phyloP scores from a whole-genome alignment of 805 yeast genomes.

The Ogataea zsoltii region DNA sequence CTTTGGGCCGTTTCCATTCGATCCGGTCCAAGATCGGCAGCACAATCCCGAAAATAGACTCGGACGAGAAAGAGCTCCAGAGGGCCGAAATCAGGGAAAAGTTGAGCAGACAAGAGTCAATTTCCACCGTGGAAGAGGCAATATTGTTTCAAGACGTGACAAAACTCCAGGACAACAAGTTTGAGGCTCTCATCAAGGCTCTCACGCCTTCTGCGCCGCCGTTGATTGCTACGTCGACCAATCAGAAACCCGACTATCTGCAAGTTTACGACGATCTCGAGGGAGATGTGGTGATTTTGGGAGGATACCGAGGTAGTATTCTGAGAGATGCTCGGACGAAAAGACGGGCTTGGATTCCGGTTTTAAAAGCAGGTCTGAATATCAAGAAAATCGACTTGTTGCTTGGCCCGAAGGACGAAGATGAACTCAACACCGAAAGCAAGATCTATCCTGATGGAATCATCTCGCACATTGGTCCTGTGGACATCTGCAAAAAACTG shows the following conservation, averaged over 20 bases:
- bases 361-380: conserved; percentile 76
- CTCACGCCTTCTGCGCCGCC: conserved; percentile 36
- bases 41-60: conserved; percentile 8
- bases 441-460: conserved; percentile 72
- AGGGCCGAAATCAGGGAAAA: conserved; percentile 40
- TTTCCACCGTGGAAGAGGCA: conserved; percentile 65
- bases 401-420: conserved; percentile 72
- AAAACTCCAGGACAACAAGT: conserved; percentile 64
- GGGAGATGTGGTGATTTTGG: conserved; percentile 80
- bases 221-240: conserved; percentile 20
- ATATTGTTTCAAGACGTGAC: conserved; percentile 51
- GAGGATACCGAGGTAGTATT: conserved; percentile 87
- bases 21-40: conserved; percentile 12
- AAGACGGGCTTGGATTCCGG: conserved; percentile 81
- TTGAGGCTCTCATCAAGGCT: conserved; percentile 68
- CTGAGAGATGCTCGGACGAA: conserved; percentile 64
- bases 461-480: conserved; percentile 81
- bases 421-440: conserved; percentile 57
- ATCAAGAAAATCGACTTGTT: conserved; percentile 66
- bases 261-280: conserved; percentile 58
- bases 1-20: conserved; percentile 15
- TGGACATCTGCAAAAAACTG: conserved; percentile 70
- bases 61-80: conserved; percentile 28
- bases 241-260: conserved; percentile 37
- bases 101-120: conserved; percentile 54